phyloP scores from a whole-genome alignment of 495 filamentous ascomycete genomes.

The Penicillium psychrofluorescens region DNA sequence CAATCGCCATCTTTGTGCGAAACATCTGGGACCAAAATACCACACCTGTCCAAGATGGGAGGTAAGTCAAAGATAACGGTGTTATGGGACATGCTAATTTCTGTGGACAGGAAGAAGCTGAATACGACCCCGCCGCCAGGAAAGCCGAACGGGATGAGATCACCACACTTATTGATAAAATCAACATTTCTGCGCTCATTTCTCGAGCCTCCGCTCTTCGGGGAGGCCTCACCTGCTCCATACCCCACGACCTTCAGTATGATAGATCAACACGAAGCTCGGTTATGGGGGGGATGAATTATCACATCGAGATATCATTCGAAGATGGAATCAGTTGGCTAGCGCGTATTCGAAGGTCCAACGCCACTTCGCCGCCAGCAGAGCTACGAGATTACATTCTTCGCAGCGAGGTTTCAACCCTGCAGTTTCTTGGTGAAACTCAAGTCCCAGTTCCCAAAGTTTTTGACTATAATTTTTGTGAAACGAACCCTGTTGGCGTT shows the following conservation, averaged over 20 bases:
- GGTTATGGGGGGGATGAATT: constrained; percentile 33
- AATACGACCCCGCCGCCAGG: constrained; percentile 16
- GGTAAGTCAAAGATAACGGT: constrained; percentile 11
- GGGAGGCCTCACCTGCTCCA: constrained; percentile 16
- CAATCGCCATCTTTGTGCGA: constrained; percentile 23
- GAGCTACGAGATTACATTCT: constrained; percentile 23
- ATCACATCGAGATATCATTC: constrained; percentile 20
- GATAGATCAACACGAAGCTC: constrained; percentile 17
- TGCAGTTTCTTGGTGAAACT: constrained; percentile 23
- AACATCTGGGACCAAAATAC: constrained; percentile 16
- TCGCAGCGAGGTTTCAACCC: constrained; percentile 24
- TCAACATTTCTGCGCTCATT: constrained; percentile 20
- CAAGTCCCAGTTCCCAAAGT: constrained; percentile 21
- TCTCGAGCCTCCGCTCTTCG: constrained; percentile 12
- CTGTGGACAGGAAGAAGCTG: constrained; percentile 15
- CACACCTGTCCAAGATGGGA: constrained; percentile 31
- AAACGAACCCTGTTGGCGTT: constrained; percentile 26
- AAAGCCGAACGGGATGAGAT: constrained; percentile 20
- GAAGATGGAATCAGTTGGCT: constrained; percentile 21
- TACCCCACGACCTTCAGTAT: constrained; percentile 17
- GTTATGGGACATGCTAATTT: background rate
- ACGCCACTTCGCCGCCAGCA: constrained; percentile 23
- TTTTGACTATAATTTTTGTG: constrained; percentile 19
- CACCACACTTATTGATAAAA: constrained; percentile 18
- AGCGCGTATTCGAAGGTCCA: constrained; percentile 17